Percentiles rank a stretch among this genome's conserved stretches.
Evolutionary conservation across 2,329 filamentous ascomycete species (phyloP).

Genomic region (Aspergillus flavus): DNA sequence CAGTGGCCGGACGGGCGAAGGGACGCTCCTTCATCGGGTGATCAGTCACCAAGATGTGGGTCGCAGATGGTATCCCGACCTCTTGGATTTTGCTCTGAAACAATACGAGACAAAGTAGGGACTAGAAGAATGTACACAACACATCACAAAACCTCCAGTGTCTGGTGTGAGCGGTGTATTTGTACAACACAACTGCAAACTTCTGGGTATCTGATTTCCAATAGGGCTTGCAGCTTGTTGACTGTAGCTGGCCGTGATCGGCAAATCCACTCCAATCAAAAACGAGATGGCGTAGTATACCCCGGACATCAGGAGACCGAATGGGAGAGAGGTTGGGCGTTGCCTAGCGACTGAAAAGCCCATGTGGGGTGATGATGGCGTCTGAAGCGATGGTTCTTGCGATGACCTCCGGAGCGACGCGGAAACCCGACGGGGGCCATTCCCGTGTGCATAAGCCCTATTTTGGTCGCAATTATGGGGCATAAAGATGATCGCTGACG

Average conservation of each 20-base stretch:
- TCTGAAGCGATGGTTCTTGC: background rate
- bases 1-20: conserved; percentile 33
- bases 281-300: background rate
- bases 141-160: background rate
- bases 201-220: background rate
- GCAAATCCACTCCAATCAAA: background rate
- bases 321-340: background rate
- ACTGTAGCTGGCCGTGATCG: background rate
- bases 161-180: background rate
- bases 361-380: conserved; percentile 1
- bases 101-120: conserved; percentile 20
- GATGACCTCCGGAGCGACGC: background rate
- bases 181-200: background rate
- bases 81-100: conserved; percentile 33
- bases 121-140: background rate
- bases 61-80: conserved; percentile 39
- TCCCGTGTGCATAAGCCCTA: background rate
- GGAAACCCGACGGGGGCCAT: background rate
- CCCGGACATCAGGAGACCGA: conserved; percentile 1
- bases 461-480: background rate
- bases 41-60: conserved; percentile 43
- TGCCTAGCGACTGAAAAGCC: background rate
- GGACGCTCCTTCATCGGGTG: conserved; percentile 38
- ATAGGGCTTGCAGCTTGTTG: background rate
- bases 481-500: background rate